Evolutionary conservation across 2,329 filamentous ascomycete genomes (phyloP), one percentile per base, ranked within the genome.

Genomic region (Aspergillus glaucus): DNA sequence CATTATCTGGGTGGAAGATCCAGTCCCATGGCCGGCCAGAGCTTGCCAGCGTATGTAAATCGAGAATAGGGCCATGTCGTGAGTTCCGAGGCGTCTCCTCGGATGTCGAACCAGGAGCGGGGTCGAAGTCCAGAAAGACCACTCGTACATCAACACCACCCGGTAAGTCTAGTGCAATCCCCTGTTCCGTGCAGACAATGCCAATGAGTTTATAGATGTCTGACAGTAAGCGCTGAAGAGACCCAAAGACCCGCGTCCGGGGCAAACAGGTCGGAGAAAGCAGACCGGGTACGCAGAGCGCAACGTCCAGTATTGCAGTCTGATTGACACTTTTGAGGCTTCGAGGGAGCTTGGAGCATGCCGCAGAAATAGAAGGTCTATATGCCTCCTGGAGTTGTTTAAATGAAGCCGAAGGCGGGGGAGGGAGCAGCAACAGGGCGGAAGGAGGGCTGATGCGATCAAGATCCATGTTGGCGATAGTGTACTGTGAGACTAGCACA

Each of bases 141-240:
- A 95, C 72, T 4, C 89, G 81, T 1, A 81, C 78, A 68, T 96
- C 89, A 14, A 95, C 79, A 21, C 87, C 86, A 42, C 83, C 82
- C 0, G 81, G 77, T 32, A 81, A 80, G 73, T 80, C 75, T 69
- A 88, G 64, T 67, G 87, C 71, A 66, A 85, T 71, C 72, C 72
- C 73, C 43, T 80, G 73, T 55, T 82, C 77, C 10, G 84, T 80
- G 53, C 86, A 88, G n/a, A 88, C 75, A 42, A 84, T 73, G 30
- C 85, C 85, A 48, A 93, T 74, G 44, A 96, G 77, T 59, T 84
- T 83, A 75, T 97, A 97, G 21, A 94, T 64, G 22, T 80, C 80
- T 2, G 87, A 86, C 19, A 96, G 71, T 4, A 92, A 75, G n/a
- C 78, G 75, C 67, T 95, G 89, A 0, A 84, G 79, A n/a, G 77